Conservation (phyloP, 2,329 filamentous ascomycete genomes). For the Aspergillus calidoustus region DNA sequence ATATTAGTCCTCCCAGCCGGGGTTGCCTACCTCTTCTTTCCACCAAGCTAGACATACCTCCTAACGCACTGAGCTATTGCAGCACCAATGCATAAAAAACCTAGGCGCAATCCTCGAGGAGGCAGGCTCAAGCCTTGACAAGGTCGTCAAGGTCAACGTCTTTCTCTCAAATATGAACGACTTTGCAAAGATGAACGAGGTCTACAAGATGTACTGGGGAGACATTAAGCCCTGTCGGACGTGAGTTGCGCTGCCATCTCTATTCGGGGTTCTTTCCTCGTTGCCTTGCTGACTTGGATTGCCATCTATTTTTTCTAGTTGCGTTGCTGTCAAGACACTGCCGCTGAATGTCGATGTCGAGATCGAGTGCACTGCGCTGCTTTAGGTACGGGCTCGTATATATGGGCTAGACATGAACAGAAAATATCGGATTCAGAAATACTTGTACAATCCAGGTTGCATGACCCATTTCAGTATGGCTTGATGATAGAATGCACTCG, state of each 20-base stretch:
- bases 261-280: not conserved
- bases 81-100: conserved; percentile 63
- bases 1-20: conserved; percentile 36
- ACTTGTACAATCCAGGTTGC: too few relatives aligned
- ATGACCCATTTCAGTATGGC: too few relatives aligned
- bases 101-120: conserved; percentile 63
- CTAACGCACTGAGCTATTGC: not conserved
- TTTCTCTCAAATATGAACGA: conserved; percentile 69
- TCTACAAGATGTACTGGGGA: conserved; percentile 76
- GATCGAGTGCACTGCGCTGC: too few relatives aligned
- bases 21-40: too few relatives aligned
- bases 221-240: conserved; percentile 62
- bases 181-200: conserved; percentile 78
- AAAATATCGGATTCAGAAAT: too few relatives aligned
- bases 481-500: too few relatives aligned
- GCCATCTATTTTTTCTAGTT: not conserved
- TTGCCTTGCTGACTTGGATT: too few relatives aligned
- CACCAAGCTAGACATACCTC: too few relatives aligned
- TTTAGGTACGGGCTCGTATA: too few relatives aligned
- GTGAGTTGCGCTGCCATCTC: conserved; percentile 22
- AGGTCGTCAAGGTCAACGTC: conserved; percentile 69
- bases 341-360: too few relatives aligned
- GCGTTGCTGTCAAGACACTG: too few relatives aligned
- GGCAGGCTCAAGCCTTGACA: conserved; percentile 61
- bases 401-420: too few relatives aligned